Evolutionary conservation across 2,329 filamentous ascomycete genomes (phyloP).

Genomic region (Xylaria hypoxylon): DNA sequence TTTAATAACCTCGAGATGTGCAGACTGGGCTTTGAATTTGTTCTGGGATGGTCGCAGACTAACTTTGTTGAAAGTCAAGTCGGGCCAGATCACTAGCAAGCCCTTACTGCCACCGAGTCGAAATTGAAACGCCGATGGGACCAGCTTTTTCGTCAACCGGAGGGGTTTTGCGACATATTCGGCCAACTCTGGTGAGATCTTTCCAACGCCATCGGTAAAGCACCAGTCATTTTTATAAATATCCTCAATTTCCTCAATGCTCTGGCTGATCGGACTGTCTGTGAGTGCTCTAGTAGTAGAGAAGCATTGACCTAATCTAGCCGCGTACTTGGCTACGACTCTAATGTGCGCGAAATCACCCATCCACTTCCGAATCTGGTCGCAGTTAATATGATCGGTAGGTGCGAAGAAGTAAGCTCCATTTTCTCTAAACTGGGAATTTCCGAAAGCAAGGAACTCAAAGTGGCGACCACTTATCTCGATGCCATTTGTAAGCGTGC

Average conservation of each 20-base stretch:
- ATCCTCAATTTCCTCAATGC: constrained; percentile 73
- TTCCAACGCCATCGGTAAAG: constrained; percentile 94
- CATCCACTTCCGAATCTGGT: constrained; percentile 86
- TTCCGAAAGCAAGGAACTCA: constrained; percentile 93
- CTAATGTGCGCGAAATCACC: constrained; percentile 84
- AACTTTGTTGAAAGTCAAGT: constrained; percentile 74
- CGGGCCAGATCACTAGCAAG: constrained; percentile 80
- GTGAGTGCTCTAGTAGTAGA: constrained; percentile 86
- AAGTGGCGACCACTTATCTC: constrained; percentile 83
- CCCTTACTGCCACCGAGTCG: constrained; percentile 94
- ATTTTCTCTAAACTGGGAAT: constrained; percentile 92
- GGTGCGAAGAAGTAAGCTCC: constrained; percentile 93
- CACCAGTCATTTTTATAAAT: constrained; percentile 74
- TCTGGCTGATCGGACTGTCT: constrained; percentile 68
- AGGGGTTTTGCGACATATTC: constrained; percentile 79
- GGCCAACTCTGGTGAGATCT: constrained; percentile 84
- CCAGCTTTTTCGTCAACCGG: constrained; percentile 64
- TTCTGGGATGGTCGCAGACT: constrained; percentile 86
- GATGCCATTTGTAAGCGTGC: constrained; percentile 81
- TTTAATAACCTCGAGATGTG: constrained; percentile 85
- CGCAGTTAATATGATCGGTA: constrained; percentile 72
- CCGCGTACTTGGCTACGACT: constrained; percentile 88
- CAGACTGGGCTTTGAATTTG: constrained; percentile 81
- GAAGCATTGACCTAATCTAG: constrained; percentile 92
- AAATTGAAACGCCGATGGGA: constrained; percentile 90